Base-by-base conservation (phyloP, 139 green algal species). In the Ettlia oleoabundans region DNA sequence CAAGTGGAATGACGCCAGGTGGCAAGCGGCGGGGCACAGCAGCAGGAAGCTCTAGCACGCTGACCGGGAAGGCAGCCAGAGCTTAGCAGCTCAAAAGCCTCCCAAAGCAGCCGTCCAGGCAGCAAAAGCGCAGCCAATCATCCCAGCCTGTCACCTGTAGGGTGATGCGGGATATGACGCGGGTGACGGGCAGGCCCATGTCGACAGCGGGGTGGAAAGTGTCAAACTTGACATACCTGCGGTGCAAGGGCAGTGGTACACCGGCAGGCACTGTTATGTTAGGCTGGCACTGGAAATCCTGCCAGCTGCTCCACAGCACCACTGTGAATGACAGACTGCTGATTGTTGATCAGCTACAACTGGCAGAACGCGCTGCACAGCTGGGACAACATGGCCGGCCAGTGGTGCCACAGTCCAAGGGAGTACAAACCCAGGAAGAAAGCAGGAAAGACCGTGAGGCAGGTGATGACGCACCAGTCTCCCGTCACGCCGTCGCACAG, bases 201-300 rank as follows among this genome's bases (percentile, higher is more conserved):
- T 95, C 88, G 28, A 95, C 95, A 13, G 96, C 96, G 8, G 96
- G 94, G 76, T 97, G 94, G 89, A 94, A 98, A 2, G 96, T 99
- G 89, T 99, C 96, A 82, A 99, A 99, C 90, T 99, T 99, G 85
- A 96, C 81, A 78, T 99, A 99, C 95, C 94, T 97, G 88, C 51
- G 30, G 4, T 0, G 43, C 21, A 8, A 67, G 65, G 41, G 66
- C 41, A 21, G 2, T n/a, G n/a, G n/a, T n/a, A n/a, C 15, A 10
- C 1, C 30, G 52, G 2, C 64, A 41, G 26, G 32, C 28, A 33
- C 64, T 71, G n/a, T 33, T 43, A 4, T 71, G 28, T 28, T 10
- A 58, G 47, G 47, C 47, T 58, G 47, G 47, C 47, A n/a, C n/a
- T n/a, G n/a, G n/a, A n/a, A n/a, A n/a, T n/a, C n/a, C n/a, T n/a